A percentile compares a stretch with the other conserved stretches of the same genome.
phyloP scores from a whole-genome alignment of 179 eudicot species.

The Silene vulgaris region DNA sequence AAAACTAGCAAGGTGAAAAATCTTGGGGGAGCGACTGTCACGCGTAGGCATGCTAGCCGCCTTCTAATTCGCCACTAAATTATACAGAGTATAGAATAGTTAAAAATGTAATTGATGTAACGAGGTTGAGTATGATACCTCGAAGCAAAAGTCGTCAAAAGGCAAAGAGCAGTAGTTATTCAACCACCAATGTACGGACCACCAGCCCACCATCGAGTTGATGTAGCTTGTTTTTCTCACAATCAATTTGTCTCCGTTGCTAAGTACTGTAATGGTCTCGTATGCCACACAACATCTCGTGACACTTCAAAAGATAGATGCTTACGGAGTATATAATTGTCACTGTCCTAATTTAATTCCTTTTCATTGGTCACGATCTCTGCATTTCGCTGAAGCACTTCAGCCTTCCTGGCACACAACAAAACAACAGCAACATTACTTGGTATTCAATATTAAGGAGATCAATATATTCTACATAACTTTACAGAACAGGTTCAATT shows the following conservation, averaged over 20 bases:
- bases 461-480: not conserved
- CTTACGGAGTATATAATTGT: not conserved
- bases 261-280: not conserved
- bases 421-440: not conserved
- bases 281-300: not conserved
- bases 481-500: too few species aligned
- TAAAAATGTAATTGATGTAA: not conserved
- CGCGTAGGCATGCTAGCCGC: too few species aligned
- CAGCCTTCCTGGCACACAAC: constrained; percentile 5
- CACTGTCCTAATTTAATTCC: not conserved
- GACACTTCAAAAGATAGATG: constrained; percentile 5
- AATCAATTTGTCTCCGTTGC: too few species aligned
- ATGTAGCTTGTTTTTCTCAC: too few species aligned
- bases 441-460: not conserved
- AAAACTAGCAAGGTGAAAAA: too few species aligned
- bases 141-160: not conserved
- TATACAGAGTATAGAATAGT: not conserved
- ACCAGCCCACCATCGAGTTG: too few species aligned
- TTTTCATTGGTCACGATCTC: not conserved
- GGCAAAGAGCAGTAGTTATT: too few species aligned
- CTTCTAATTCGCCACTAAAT: too few species aligned
- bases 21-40: too few species aligned
- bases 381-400: not conserved
- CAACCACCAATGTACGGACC: too few species aligned
- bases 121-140: not conserved